Evolutionary conservation across 352 stramenopile genomes (phyloP), one percentile per base, ranked within the genome.

Genomic region (Stramenopiles sp.): DNA sequence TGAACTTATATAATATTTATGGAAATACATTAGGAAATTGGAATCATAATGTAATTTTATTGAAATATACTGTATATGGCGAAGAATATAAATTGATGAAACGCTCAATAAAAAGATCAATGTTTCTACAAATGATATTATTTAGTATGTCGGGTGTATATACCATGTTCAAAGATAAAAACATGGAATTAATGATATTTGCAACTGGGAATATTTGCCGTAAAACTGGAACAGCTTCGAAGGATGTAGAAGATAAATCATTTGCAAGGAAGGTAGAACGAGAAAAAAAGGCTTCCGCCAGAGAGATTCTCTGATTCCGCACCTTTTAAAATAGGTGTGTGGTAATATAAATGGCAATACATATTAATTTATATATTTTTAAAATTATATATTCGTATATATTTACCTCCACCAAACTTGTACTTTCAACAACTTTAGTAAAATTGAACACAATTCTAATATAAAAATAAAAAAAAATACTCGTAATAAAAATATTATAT

Each of bases 101-200:
- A 76, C 65, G 65, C 13, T 76, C 30, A 4, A 76, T 20, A 76
- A 4, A 76, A 76, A 4, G 65, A 76, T 76, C 65, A 13, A 76
- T 76, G 4, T 76, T 13, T 13, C 4, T 76, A 31, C 65, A 76
- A 76, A 76, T 76, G 4, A 33, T 76, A 13, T 76, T 76, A 76
- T 76, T 76, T 76, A 76, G 65, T 76, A 76, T 76, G 65, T 76
- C 65, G 4, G 65, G 31, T 76, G 13, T 76, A 76, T 31, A 76
- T 76, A 76, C 65, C 30, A 76, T 76, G 65, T 33, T 76, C 13
- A 33, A 33, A 33, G 65, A 76, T 76, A 76, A 76, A 13, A 76
- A 76, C 4, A 31, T 33, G 65, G 65, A 76, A 76, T 33, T 33
- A 31, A 13, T 76, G 13, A 33, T 76, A 13, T 76, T 76, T 76